phyloP scores from a whole-genome alignment of 2,329 filamentous ascomycete genomes.

The Annulohypoxylon truncatum region DNA sequence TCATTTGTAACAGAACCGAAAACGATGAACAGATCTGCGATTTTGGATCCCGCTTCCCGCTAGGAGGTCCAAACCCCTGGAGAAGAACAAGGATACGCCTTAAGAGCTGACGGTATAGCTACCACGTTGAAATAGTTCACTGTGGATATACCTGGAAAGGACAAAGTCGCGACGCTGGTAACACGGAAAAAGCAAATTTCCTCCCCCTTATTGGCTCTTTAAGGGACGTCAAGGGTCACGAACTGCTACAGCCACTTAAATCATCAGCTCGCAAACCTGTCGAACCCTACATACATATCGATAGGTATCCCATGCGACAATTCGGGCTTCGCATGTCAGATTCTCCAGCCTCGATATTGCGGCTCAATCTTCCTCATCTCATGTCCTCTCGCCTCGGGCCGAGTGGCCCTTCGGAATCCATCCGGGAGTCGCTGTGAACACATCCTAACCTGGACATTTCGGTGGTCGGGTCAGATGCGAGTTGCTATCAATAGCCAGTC shows the following conservation, averaged over 20 bases:
- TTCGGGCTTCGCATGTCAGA: not conserved
- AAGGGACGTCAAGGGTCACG: not conserved
- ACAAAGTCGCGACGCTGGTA: not conserved
- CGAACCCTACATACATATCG: not conserved
- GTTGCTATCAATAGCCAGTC: slow-evolving; percentile 29
- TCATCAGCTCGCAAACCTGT: not conserved
- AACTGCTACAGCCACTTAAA: not conserved
- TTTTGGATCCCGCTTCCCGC: slow-evolving; percentile 38
- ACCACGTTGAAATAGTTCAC: slow-evolving; percentile 14
- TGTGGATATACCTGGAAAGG: slow-evolving; percentile 17
- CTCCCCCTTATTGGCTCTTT: slow-evolving; percentile 4
- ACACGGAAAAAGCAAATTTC: not conserved
- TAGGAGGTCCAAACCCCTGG: slow-evolving; percentile 24
- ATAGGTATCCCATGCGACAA: not conserved
- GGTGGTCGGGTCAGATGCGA: slow-evolving; percentile 24
- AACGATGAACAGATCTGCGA: slow-evolving; percentile 34
- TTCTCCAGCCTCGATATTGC: slow-evolving; percentile 21
- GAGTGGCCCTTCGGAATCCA: slow-evolving; percentile 12
- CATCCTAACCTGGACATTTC: slow-evolving; percentile 17
- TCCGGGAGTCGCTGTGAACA: slow-evolving; percentile 6
- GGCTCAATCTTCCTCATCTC: slow-evolving; percentile 17
- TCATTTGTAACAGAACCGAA: slow-evolving; percentile 34
- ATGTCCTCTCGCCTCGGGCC: slow-evolving; percentile 15
- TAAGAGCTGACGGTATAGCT: slow-evolving; percentile 24
- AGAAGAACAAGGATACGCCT: slow-evolving; percentile 30